phyloP scores from a whole-genome alignment of 306 rosid species.

The Albizia julibrissin region DNA sequence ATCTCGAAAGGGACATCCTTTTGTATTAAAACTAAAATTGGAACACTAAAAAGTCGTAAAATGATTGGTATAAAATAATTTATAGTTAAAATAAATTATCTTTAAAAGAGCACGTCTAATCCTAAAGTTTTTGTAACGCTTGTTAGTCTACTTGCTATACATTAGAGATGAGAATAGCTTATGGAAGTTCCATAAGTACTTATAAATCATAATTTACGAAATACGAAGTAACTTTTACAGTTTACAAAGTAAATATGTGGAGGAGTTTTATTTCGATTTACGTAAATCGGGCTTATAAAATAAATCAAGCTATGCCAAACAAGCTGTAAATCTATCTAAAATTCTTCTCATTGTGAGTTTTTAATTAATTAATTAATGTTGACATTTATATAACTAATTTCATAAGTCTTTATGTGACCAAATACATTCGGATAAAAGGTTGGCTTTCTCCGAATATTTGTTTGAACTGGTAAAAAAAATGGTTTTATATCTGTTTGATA shows the following conservation, averaged over 20 bases:
- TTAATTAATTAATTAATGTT: background rate
- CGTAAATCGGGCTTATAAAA: no score
- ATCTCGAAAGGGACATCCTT: background rate
- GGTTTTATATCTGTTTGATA: background rate
- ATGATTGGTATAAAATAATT: background rate
- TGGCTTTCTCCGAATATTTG: background rate
- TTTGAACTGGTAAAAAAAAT: conserved; percentile 20
- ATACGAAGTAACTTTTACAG: no score
- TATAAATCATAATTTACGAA: no score
- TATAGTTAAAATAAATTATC: background rate
- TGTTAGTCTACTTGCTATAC: background rate
- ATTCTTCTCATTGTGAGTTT: background rate
- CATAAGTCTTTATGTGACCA: background rate
- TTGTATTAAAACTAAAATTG: background rate
- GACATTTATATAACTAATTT: background rate
- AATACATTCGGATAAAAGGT: background rate
- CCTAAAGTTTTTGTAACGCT: background rate
- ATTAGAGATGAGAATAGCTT: background rate
- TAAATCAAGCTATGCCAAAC: no score
- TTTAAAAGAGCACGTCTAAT: background rate
- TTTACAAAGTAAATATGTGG: no score
- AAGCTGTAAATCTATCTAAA: background rate
- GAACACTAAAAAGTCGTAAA: background rate
- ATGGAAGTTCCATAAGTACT: no score
- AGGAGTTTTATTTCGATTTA: no score